Base-by-base conservation (phyloP, 1,284 basidiomycete species). In the Puccinia novopanici region DNA sequence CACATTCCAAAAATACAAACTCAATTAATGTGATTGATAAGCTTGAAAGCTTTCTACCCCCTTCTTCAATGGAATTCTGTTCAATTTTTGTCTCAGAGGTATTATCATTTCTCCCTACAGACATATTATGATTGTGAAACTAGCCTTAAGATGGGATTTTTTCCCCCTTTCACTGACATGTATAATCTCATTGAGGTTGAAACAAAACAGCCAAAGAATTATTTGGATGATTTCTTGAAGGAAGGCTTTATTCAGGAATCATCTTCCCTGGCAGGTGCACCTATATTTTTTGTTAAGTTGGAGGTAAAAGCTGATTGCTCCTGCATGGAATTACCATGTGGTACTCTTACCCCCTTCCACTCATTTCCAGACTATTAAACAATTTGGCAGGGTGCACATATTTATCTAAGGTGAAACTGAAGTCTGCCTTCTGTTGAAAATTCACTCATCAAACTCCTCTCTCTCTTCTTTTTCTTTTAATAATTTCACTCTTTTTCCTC, bases 371-470 rank as follows among this genome's bases (percentile, higher is more conserved):
- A 27, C 71, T 82, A 10, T 37, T 83, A 13, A 59, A 81, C 61
- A 63, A 55, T 27, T 65, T 84, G 2, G 37, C 37, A n/a, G 74
- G 70, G 0, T 81, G 81, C 40, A 78, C 27, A 48, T 57, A 78
- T 45, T 82, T 82, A 40, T 75, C 83, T 24, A 86, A 85, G 55
- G 68, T 87, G 1, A 85, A 86, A 71, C 83, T 86, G 0, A 75
- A 83, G 0, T 70, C 45, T 0, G 85, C 84, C 0, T 87, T 85
- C 77, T n/a, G n/a, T n/a, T n/a, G n/a, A n/a, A n/a, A n/a, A n/a
- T n/a, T n/a, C n/a, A n/a, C n/a, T n/a, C n/a, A n/a, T n/a, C n/a
- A n/a, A n/a, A n/a, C n/a, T n/a, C n/a, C n/a, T n/a, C n/a, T n/a
- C n/a, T n/a, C n/a, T n/a, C n/a, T n/a, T n/a, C n/a, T n/a, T n/a